Base-by-base conservation (phyloP, 1,139 yeast species). In the Suhomyces kunorum region DNA sequence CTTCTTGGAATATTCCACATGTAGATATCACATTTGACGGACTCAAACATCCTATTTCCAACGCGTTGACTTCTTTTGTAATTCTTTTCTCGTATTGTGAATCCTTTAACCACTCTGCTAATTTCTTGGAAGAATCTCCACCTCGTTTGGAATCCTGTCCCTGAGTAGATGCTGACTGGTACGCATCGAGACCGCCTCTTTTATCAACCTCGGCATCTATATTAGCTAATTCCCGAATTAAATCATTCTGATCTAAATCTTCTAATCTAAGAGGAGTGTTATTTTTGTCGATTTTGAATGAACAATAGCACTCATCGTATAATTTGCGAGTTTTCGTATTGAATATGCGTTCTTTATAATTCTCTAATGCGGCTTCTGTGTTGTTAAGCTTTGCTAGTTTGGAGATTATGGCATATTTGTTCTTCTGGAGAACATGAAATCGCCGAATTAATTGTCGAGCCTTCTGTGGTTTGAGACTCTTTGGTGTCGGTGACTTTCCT, bases 121-220 rank as follows among this genome's bases (percentile, higher is more conserved):
- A 63, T 44, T 78, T 66, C 50, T 83, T 86, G 1, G 96, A 88
- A 0, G 96, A 87, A 59, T 90, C 98, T 2, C 96, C 96, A 0
- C 98, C 98, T 46, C 98, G 64, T 34, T 74, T 73, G 1, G 64
- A 62, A 44, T 80, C 78, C 54, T 90, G 98, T 0, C 98, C 98
- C 36, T 82, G 79, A 1, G 86, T 78, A 1, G 96, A 87, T 0
- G 98, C 98, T n/a, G 74, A 66, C 54, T 90, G 98, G 58, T 90
- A 90, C 6, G 78, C 76, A 43, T 78, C 71, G 2, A 87, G 59
- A 0, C 95, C 95, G 1, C 95, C 95, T 38, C 80, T 66, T 38
- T 64, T 71, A 8, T 67, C 64, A 3, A 82, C 71, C 56, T 85
- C 89, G 1, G 72, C 72, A 51, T 80, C 84, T 8, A 82, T 80